Evolutionary conservation across 2,329 filamentous ascomycete genomes (phyloP), one percentile per base, ranked within the genome.

Genomic region (Colletotrichum liaoningense): DNA sequence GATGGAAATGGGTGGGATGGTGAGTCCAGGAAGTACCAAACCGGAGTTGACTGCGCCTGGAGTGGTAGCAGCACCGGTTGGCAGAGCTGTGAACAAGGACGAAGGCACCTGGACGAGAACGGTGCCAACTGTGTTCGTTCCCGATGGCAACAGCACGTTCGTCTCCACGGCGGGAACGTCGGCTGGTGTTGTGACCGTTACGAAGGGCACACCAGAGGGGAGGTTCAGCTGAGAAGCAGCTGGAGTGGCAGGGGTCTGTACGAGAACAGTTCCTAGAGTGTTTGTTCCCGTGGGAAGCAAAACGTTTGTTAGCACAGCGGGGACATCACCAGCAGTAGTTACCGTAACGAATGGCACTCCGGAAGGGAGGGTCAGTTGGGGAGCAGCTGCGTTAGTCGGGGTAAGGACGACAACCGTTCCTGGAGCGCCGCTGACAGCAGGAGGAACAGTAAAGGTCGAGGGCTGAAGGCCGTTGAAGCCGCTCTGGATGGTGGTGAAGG

Each of bases 391-490:
- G 60, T 71, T 72, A 64, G 72, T 74, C 38, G 72, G 72, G 24
- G 62, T 63, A 5, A 74, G 30, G 24, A 74, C 52, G 16, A 74
- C 63, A 52, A 74, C 72, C 3, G 72, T 74, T 6, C 49, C 72
- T 38, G 22, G 26, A 6, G 12, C 14, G 16, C 42, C 33, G n/a
- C 56, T 11, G 0, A 26, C 38, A 16, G 57, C 60, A 14, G 71
- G 71, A 16, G 71, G 68, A 8, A 74, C 62, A 1, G 71, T 72
- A 14, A 71, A 72, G 12, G 71, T 74, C 19, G 68, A 62, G 14
- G 71, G 71, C 16, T 52, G 46, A 19, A n/a, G 2, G 4, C 70
- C 70, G 9, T 67, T 42, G 42, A 73, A 73, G 3, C 70, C 70
- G 3, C 59, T 65, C 67, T 70, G 59, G 16, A 73, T 70, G 30